Evolutionary conservation across 2,329 filamentous ascomycete genomes (phyloP).

Genomic region (Ophiostoma triangulosporum): DNA sequence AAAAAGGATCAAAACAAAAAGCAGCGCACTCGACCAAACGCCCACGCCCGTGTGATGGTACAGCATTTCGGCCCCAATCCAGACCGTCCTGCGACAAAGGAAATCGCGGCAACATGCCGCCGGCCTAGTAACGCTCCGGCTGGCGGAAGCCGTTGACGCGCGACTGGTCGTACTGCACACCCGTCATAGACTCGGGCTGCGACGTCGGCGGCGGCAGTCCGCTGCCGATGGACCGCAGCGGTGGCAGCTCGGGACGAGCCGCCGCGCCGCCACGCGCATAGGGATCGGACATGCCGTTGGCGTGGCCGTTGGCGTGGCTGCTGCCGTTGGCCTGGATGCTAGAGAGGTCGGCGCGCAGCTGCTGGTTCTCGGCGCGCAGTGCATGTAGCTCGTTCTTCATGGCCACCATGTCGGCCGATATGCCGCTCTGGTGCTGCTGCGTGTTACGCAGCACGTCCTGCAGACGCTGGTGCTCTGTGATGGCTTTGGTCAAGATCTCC

Average conservation of each 20-base stretch:
- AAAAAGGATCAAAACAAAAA: background rate
- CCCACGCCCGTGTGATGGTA: background rate
- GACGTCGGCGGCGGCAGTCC: constrained; percentile 19
- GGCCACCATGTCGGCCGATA: constrained; percentile 32
- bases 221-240: constrained; percentile 38
- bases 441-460: constrained; percentile 33
- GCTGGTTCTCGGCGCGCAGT: constrained; percentile 34
- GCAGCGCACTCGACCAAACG: background rate
- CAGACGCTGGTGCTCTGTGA: constrained; percentile 46
- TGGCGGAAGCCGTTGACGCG: constrained; percentile 33
- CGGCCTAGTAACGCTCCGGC: constrained; percentile 6
- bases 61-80: background rate
- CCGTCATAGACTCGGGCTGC: constrained; percentile 46
- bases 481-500: constrained; percentile 73
- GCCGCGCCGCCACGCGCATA: constrained; percentile 17
- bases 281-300: constrained; percentile 14
- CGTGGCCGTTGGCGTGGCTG: constrained; percentile 11
- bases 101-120: background rate
- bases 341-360: constrained; percentile 27
- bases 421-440: constrained; percentile 25
- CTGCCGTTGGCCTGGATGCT: constrained; percentile 16
- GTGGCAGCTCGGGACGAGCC: constrained; percentile 37
- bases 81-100: background rate
- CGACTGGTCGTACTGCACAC: constrained; percentile 46
- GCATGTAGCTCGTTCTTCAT: constrained; percentile 36